Conservation (phyloP, 225 moss, liverwort and hornwort species). For the Rhytidiadelphus loreus region DNA sequence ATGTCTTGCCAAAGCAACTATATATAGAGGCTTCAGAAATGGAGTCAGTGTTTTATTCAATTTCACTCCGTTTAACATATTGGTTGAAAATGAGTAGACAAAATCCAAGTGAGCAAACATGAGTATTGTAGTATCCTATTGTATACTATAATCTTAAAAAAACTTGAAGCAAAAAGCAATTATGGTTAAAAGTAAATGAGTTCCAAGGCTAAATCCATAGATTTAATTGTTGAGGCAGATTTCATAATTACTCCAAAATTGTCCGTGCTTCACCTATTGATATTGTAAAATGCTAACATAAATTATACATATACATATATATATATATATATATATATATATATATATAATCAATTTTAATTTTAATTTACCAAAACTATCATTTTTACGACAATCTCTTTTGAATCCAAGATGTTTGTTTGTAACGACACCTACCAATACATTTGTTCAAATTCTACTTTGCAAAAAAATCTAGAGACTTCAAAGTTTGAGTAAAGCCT, state of each 20-base stretch:
- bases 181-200: neutral
- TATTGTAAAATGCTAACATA: too few species aligned
- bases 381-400: neutral
- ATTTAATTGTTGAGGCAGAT: neutral
- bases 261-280: too few species aligned
- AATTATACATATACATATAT: too few species aligned
- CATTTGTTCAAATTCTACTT: neutral
- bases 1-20: too few species aligned
- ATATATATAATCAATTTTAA: neutral
- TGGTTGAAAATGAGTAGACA: neutral
- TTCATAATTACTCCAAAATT: neutral
- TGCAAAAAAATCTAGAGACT: neutral
- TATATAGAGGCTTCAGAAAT: neutral
- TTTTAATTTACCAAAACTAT: neutral
- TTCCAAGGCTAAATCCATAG: neutral
- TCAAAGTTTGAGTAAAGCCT: too few species aligned
- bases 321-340: too few species aligned
- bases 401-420: neutral
- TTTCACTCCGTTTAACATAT: rapidly evolving
- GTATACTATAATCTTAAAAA: too few species aligned
- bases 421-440: neutral
- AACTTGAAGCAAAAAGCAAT: neutral
- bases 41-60: neutral
- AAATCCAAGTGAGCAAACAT: neutral
- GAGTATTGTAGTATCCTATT: neutral